A percentile compares a stretch with the other conserved stretches of the same genome.
Evolutionary conservation across 805 yeast genomes (phyloP).

Genomic region (Candida namnaoensis): DNA sequence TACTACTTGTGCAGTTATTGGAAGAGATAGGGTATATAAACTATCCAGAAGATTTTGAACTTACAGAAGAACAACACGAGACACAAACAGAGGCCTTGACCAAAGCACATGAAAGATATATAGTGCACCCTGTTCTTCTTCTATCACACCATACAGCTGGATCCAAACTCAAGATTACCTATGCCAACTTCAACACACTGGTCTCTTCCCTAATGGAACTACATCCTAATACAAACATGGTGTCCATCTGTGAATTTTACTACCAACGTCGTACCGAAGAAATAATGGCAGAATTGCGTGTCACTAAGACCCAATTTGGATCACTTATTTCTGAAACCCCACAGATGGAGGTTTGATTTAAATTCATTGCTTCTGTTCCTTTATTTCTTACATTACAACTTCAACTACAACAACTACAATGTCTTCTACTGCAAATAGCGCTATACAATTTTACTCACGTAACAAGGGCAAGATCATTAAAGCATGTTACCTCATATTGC

Average conservation of each 20-base stretch:
- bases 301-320: slow-evolving; percentile 5
- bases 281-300: slow-evolving; percentile 5
- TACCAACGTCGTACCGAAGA: slow-evolving; percentile 9
- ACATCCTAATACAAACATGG: background rate
- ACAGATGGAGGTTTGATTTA: no score
- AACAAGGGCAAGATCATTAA: slow-evolving; percentile 1
- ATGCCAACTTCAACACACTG: background rate
- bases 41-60: background rate
- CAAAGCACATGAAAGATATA: slow-evolving; percentile 6
- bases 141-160: background rate
- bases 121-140: slow-evolving; percentile 9
- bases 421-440: background rate
- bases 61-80: background rate
- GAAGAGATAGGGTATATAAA: slow-evolving; percentile 11
- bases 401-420: background rate
- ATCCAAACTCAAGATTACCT: no score
- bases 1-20: slow-evolving; percentile 12
- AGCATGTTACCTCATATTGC: background rate
- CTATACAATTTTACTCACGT: background rate
- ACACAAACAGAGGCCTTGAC: background rate
- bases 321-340: no score
- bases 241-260: slow-evolving; percentile 5
- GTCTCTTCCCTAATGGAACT: background rate
- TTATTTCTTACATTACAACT: no score
- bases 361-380: no score